Evolutionary conservation across 768 basidiomycete species (phyloP).

Genomic region (Ramaria sp.): DNA sequence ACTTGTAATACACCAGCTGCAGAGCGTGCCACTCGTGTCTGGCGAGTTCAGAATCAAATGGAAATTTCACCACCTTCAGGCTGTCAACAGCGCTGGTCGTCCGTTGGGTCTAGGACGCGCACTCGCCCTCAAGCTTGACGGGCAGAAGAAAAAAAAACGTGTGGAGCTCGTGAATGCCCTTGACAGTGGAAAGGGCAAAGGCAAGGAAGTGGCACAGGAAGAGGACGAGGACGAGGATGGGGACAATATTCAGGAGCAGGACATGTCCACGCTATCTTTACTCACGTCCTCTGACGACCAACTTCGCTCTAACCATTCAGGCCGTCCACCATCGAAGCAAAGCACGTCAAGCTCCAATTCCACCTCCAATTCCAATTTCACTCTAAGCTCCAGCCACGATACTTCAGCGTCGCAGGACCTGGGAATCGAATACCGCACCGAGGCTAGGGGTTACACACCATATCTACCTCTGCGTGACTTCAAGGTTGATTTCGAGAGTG

Average conservation of each 20-base stretch:
- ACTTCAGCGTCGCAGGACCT: constrained; percentile 11
- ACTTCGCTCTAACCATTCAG: no score
- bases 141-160: constrained; percentile 27
- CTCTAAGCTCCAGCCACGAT: neutral
- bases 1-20: constrained; percentile 53
- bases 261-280: neutral
- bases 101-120: constrained; percentile 2
- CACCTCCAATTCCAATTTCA: constrained; percentile 4
- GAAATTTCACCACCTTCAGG: constrained; percentile 50
- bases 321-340: neutral
- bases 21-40: constrained; percentile 57
- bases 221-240: neutral
- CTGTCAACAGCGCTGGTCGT: constrained; percentile 31
- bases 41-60: constrained; percentile 63
- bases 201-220: constrained; percentile 6
- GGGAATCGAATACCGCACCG: constrained; percentile 14
- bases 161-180: constrained; percentile 7
- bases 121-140: constrained; percentile 8
- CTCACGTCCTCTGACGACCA: no score
- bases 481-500: constrained; percentile 49
- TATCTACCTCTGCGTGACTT: constrained; percentile 55
- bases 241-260: neutral
- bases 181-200: constrained; percentile 6
- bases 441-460: constrained; percentile 48
- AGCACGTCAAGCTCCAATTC: neutral